Evolutionary conservation across 192 early-diverging fungal genomes (phyloP), one percentile per base, ranked within the genome.

Genomic region (Coemansia sp.): DNA sequence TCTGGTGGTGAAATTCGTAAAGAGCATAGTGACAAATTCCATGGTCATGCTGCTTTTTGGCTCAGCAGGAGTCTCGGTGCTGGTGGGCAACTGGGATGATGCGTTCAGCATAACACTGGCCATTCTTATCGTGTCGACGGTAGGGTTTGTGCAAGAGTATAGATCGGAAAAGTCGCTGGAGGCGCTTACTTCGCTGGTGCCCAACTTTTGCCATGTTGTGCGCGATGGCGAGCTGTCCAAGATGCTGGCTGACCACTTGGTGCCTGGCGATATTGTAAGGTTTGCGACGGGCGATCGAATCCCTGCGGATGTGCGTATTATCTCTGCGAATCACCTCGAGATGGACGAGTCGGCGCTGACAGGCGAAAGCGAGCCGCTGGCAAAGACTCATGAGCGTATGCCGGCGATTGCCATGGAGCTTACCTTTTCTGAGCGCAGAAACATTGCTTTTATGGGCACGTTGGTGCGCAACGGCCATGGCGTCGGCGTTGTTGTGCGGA

Each of bases 381-480:
- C 89, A 4, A 90, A 95, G 28, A 76, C 83, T 43, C 63, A 69
- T 13, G 86, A 90, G 21, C 76, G 74, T 0, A 79, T 93, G 18
- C 18, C 60, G 33, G 62, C 72, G 14, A 72, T 26, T 28, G 69
- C 56, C 55, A 78, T 45, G 18, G 79, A 82, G 68, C 70, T 82
- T 67, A 37, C 70, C 14, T 82, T 82, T 51, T 39, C 61, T 5
- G 79, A 82, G 53, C 67, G 71, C 65, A 36, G 86, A 37, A 98
- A 98, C 75, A 93, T 98, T 71, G 94, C 86, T 1, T 96, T 94
- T 59, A 98, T 96, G 93, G 96, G 96, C 21, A 96, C 96, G 14
- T 73, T 97, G 35, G 91, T 97, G 24, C 85, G 89, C 60, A 90
- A 91, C 66, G 96, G 93, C 37, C 90, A 92, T 71, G 95, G 93